Percentiles rank a stretch among this genome's conserved stretches.
Conservation (phyloP, 768 basidiomycete species). For the Phaeotremella skinneri region DNA sequence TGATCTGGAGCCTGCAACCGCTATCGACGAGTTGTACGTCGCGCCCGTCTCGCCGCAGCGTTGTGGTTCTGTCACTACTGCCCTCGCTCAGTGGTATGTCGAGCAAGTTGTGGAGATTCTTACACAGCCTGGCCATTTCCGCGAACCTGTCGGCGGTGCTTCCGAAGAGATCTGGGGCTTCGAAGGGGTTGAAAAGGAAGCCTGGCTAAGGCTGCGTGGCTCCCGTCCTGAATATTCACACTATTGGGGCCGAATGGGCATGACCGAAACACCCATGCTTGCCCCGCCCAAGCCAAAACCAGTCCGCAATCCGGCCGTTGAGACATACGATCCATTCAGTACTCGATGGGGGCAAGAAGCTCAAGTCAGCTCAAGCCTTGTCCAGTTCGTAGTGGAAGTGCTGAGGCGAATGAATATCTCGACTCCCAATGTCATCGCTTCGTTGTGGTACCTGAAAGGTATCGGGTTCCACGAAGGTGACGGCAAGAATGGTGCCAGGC, state of each 20-base stretch:
- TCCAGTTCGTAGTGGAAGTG: constrained; percentile 28
- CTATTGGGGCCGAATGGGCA: constrained; percentile 35
- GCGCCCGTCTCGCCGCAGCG: too few relatives aligned
- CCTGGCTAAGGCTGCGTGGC: constrained; percentile 28
- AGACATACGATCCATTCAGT: constrained; percentile 28
- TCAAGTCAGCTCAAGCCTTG: constrained; percentile 14
- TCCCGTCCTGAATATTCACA: constrained; percentile 21
- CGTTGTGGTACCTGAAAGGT: constrained; percentile 40
- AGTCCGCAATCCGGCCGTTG: constrained; percentile 15
- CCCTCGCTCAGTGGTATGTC: constrained; percentile 38
- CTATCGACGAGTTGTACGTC: too few relatives aligned
- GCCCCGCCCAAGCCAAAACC: constrained; percentile 3
- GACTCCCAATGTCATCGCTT: constrained; percentile 24
- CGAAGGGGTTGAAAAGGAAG: constrained; percentile 26
- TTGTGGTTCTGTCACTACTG: constrained; percentile 17
- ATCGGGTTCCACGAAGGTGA: constrained; percentile 40
- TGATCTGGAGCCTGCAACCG: too few relatives aligned
- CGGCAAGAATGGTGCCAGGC: constrained; percentile 26
- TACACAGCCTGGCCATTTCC: constrained; percentile 33
- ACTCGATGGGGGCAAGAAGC: constrained; percentile 17
- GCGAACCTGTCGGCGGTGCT: constrained; percentile 36
- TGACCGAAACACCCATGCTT: constrained; percentile 18
- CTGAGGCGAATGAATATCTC: constrained; percentile 35
- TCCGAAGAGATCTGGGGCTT: constrained; percentile 31
- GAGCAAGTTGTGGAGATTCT: constrained; percentile 32